Base-by-base conservation (phyloP, 208 protist species). In the Leishmania mexicana region DNA sequence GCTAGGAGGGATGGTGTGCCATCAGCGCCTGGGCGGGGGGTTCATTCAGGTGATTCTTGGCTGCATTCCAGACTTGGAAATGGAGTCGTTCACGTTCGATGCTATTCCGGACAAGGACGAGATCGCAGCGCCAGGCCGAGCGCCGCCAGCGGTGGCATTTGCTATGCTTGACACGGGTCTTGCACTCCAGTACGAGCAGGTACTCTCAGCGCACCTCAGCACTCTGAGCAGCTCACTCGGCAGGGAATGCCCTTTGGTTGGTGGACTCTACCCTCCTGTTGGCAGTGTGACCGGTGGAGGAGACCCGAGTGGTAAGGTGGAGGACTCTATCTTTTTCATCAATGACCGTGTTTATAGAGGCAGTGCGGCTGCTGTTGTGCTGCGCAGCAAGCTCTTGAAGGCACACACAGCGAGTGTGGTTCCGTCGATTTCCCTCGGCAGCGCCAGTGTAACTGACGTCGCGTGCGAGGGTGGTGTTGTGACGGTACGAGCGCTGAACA, bases 41-140 rank as follows among this genome's bases (percentile, higher is more conserved):
- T 97, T 91, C 78, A 95, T 97, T 74, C 92, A 97, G 64, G 86
- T 97, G 2, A 42, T 96, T 54, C 88, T 97, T 11, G 94, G 94
- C 10, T 95, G 90, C 81, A 87, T 97, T 54, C 92, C 94, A 0
- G 94, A 97, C 76, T 87, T 97, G 24, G 80, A 96, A 64, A 87
- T 65, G 13, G 92, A 95, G 60, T 83, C 88, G 15, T 97, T 97
- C 75, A 97, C 94, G 5, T 96, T 97, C 81, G 94, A 97, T 67
- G 85, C 89, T 13, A 78, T 97, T 42, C 94, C 93, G 1, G 85
- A 92, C 2, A 85, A 62, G 51, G 85, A 91, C 38, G 93, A 97
- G 67, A 86, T 97, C 10, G 82, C 86, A 28, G 86, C 83, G 2
- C 4, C 85, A 21, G 75, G 58, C 19, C 67, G 90, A 38, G 79